Evolutionary conservation across 2,329 filamentous ascomycete species (phyloP).

Genomic region (Fusarium neocosmosporiellum): DNA sequence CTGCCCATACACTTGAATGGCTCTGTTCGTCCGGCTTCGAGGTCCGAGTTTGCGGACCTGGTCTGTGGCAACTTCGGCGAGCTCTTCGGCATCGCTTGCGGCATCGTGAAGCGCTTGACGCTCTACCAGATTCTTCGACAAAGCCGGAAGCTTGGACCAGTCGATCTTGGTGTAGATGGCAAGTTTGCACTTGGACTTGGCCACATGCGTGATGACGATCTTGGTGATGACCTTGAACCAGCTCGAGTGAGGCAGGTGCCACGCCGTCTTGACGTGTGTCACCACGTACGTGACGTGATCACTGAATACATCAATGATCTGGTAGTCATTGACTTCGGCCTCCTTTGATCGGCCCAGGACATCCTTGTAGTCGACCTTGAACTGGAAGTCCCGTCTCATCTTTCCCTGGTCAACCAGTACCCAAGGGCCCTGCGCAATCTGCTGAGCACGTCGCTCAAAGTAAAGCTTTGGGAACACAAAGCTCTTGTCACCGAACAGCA

Average conservation of each 20-base stretch:
- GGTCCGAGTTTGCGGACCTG: conserved; percentile 80
- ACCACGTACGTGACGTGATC: conserved; percentile 79
- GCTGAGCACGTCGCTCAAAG: conserved; percentile 81
- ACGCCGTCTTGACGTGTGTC: conserved; percentile 71
- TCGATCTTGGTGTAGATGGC: conserved; percentile 89
- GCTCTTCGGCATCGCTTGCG: conserved; percentile 76
- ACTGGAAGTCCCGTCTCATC: conserved; percentile 83
- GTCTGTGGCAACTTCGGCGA: conserved; percentile 80
- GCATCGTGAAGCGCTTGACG: conserved; percentile 81
- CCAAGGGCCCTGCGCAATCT: conserved; percentile 91
- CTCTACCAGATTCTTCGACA: conserved; percentile 72
- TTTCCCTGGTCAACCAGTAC: conserved; percentile 73
- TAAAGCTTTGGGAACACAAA: conserved; percentile 93
- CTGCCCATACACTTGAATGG: conserved; percentile 82
- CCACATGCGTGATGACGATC: conserved; percentile 91
- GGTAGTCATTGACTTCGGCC: conserved; percentile 79
- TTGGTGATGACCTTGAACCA: conserved; percentile 88
- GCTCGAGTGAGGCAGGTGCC: conserved; percentile 86
- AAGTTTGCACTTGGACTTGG: conserved; percentile 92
- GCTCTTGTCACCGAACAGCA: conserved; percentile 96
- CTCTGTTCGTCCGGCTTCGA: conserved; percentile 79
- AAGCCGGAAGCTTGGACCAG: conserved; percentile 77
- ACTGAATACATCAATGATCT: conserved; percentile 85
- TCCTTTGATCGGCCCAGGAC: conserved; percentile 71
- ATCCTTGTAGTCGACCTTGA: conserved; percentile 76